phyloP scores from a whole-genome alignment of 805 yeast genomes.

The Lachancea lanzarotensis region DNA sequence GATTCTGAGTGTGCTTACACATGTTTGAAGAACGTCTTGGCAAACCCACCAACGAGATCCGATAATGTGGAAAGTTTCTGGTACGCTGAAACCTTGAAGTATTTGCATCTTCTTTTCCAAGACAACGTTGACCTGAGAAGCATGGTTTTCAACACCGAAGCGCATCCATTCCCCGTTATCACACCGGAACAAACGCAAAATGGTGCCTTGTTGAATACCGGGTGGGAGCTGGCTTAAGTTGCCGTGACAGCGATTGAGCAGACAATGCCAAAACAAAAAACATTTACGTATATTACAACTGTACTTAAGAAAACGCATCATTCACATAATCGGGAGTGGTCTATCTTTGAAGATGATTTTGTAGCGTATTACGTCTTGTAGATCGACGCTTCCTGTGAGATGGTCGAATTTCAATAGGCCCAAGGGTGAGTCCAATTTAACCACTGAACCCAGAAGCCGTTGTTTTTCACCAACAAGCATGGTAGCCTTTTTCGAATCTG shows the following conservation, averaged over 20 bases:
- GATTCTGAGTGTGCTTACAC: slow-evolving; percentile 41
- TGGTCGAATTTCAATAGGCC: slow-evolving; percentile 47
- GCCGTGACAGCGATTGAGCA: background rate
- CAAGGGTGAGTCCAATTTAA: slow-evolving; percentile 55
- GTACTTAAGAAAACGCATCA: background rate
- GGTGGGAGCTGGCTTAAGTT: background rate
- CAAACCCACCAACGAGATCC: slow-evolving; percentile 42
- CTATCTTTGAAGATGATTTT: slow-evolving; percentile 59
- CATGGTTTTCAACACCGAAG: slow-evolving; percentile 85
- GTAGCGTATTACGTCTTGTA: slow-evolving; percentile 53
- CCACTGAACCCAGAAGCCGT: slow-evolving; percentile 56
- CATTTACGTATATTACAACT: background rate
- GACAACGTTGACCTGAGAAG: slow-evolving; percentile 61
- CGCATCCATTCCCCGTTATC: slow-evolving; percentile 84
- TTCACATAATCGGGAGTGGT: slow-evolving; percentile 72
- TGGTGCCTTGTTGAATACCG: background rate
- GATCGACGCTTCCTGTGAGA: slow-evolving; percentile 35
- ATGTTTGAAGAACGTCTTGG: slow-evolving; percentile 60
- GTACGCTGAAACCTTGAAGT: slow-evolving; percentile 90
- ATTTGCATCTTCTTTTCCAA: slow-evolving; percentile 72
- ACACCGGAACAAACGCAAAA: slow-evolving; percentile 8
- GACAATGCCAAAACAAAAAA: background rate
- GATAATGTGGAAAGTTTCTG: slow-evolving; percentile 90
- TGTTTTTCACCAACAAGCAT: slow-evolving; percentile 64
- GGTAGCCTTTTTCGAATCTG: slow-evolving; percentile 39